These are phyloP conservation scores for Penicillium olsonii DNA, from an alignment of 2,329 filamentous ascomycete genomes.

Conservation along the genomic window DNA sequence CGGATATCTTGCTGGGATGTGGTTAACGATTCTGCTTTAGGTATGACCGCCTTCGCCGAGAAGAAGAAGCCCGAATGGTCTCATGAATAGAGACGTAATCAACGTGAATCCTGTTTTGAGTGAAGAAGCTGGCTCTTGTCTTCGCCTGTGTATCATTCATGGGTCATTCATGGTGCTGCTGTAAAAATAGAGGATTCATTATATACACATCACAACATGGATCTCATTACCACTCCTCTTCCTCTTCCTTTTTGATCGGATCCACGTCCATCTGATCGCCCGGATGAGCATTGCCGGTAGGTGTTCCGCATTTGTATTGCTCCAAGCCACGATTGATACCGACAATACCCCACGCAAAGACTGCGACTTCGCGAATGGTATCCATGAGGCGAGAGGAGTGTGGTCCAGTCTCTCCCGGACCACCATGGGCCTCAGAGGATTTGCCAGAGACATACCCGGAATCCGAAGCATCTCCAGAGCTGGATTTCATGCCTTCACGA, in stretches of 20 bases:
- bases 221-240: not conserved
- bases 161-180: too few relatives aligned
- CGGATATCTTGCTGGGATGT: not conserved
- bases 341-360: slow-evolving; percentile 66
- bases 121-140: slow-evolving; percentile 1
- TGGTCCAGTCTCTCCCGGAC: slow-evolving; percentile 40
- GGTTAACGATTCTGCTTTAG: slow-evolving; percentile 33
- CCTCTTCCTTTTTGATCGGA: slow-evolving; percentile 7
- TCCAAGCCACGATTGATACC: slow-evolving; percentile 70
- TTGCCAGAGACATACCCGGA: not conserved
- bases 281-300: slow-evolving; percentile 54
- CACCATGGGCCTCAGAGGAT: not conserved
- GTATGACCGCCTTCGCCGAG: slow-evolving; percentile 89
- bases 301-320: slow-evolving; percentile 62
- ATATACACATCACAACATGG: too few relatives aligned
- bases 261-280: slow-evolving; percentile 9
- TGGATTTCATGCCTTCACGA: slow-evolving; percentile 46
- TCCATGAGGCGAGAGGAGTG: slow-evolving; percentile 69
- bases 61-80: slow-evolving; percentile 94
- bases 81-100: slow-evolving; percentile 60
- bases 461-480: slow-evolving; percentile 21
- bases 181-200: too few relatives aligned
- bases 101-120: too few relatives aligned
- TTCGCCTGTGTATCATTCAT: slow-evolving; percentile 3
- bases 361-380: slow-evolving; percentile 78